Base-by-base conservation (phyloP, 202 grass and related monocot species). In the Zizania palustris region DNA sequence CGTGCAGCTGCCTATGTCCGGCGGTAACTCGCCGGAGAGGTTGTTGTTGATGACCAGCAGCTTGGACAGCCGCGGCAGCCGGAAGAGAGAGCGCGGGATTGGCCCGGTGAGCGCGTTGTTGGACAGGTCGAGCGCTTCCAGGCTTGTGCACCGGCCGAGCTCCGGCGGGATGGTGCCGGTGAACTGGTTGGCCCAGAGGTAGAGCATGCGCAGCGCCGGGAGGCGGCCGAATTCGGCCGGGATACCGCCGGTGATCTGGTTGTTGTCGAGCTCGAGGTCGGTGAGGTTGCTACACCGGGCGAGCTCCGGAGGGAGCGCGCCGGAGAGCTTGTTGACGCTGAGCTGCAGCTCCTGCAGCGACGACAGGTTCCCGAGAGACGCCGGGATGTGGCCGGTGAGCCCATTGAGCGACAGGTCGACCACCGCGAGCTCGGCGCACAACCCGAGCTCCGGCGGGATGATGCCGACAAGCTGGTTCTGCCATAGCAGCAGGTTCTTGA, bases 201-300 rank as follows among this genome's bases (percentile, higher is more conserved):
- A 93, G 5, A 97, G 87, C 82, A 85, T 93, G 34, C 84, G 93
- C 65, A 97, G 50, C 1, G 76, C 66, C 6, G 42, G n/a, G 40
- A 97, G 90, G 39, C 34, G 19, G 3, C 87, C 87, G n/a, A 97
- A 73, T 2, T 58, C 79, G 0, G 76, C 69, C 0, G 90, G 90
- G 4, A 97, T 90, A 42, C 66, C 86, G 14, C 90, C 90, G 15
- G 93, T 80, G 63, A 97, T 59, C 75, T 88, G 84, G 82, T 97
- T 97, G 76, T 97, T 97, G 82, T 97, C 93, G 1, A 97, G 82
- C 64, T 97, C 85, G 20, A 97, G 69, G 65, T 97, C 93, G 0
- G 93, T 93, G 80, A 97, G 80, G 76, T 93, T 93, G 71, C 69
- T 63, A 73, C 90, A 93, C 21, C 62, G 36, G 43, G 87, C 65